Evolutionary conservation across 148 eudicot genomes (phyloP).

Genomic region (Agrostemma githago): DNA sequence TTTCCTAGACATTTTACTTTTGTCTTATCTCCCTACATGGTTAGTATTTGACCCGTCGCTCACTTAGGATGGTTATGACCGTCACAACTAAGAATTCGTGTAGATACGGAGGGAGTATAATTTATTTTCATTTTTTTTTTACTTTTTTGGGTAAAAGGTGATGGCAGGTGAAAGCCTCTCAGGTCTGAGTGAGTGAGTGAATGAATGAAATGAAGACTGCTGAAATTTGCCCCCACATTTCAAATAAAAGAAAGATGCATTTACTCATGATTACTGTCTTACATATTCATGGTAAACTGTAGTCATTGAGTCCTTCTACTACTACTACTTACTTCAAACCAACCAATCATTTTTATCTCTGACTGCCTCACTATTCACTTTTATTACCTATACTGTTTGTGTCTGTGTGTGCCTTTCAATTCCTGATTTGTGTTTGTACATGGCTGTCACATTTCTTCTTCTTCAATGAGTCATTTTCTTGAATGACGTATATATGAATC

Average conservation of each 20-base stretch:
- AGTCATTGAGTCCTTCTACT: constrained; percentile 9
- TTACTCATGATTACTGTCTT: background rate
- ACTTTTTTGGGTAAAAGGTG: no score
- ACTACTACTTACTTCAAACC: background rate
- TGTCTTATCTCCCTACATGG: no score
- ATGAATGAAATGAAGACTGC: background rate
- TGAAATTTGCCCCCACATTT: constrained; percentile 10
- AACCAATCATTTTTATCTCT: constrained; percentile 10
- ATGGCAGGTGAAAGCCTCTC: constrained; percentile 3
- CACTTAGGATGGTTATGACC: no score
- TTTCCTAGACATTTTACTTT: no score
- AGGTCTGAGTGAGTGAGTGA: constrained; percentile 8
- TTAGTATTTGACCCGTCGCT: no score
- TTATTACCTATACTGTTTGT: background rate
- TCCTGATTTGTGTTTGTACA: background rate
- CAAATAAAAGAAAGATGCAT: constrained; percentile 4
- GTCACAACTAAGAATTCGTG: no score
- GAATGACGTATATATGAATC: no score
- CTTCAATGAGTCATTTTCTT: no score
- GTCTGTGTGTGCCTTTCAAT: background rate
- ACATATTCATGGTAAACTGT: background rate
- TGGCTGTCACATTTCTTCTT: no score
- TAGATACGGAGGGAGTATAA: no score
- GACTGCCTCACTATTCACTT: constrained; percentile 11
- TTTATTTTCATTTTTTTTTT: no score